These are phyloP conservation scores for Chrysoporthe puriensis DNA, from an alignment of 2,329 filamentous ascomycete species.

Conservation along the genomic window DNA sequence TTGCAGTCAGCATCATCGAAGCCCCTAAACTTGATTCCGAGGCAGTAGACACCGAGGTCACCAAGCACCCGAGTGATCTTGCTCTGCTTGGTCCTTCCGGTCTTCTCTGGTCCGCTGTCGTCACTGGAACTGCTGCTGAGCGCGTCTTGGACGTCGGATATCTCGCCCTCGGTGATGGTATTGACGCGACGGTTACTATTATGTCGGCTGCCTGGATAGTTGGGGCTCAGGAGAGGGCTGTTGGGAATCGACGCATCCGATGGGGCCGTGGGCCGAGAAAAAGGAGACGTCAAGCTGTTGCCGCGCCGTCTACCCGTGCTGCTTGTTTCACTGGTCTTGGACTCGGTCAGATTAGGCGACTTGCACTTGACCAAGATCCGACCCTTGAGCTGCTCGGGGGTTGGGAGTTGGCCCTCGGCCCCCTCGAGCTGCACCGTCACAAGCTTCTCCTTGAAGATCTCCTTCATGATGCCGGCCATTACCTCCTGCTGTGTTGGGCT, in stretches of 20 bases:
- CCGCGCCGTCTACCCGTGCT: constrained; percentile 57
- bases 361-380: constrained; percentile 95
- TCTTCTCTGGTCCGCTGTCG: constrained; percentile 68
- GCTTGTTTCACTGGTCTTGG: constrained; percentile 41
- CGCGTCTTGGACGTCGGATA: constrained; percentile 51
- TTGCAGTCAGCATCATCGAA: constrained; percentile 80
- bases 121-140: constrained; percentile 73
- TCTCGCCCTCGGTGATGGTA: constrained; percentile 59
- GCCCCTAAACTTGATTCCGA: constrained; percentile 78
- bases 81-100: constrained; percentile 63
- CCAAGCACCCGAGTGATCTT: constrained; percentile 86
- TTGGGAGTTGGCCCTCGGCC: constrained; percentile 71
- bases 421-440: constrained; percentile 75
- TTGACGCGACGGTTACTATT: constrained; percentile 56
- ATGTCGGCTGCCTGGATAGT: constrained; percentile 53
- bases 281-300: constrained; percentile 79
- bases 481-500: constrained; percentile 77
- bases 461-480: constrained; percentile 90
- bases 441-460: constrained; percentile 79
- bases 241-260: constrained; percentile 62
- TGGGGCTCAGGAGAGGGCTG: constrained; percentile 57
- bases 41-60: constrained; percentile 78
- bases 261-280: constrained; percentile 62
- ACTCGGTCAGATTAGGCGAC: constrained; percentile 63
- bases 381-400: constrained; percentile 81